A percentile compares a stretch with the other conserved stretches of the same genome.
phyloP scores from a whole-genome alignment of 2,329 filamentous ascomycete genomes.

The Bipolaris victoriae region DNA sequence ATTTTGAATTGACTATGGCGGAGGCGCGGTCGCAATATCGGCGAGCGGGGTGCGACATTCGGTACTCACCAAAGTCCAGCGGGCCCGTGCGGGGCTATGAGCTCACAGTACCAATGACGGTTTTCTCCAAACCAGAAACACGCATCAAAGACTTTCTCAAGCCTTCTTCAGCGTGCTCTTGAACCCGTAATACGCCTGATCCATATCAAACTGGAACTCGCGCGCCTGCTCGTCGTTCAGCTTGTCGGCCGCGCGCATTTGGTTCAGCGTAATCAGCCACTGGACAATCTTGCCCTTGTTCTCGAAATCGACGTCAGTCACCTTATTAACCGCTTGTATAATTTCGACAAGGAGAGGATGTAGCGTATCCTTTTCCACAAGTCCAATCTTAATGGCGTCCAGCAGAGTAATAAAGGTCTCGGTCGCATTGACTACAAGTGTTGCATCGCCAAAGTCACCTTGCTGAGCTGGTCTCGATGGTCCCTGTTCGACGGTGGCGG shows the following conservation, averaged over 20 bases:
- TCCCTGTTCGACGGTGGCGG: conserved; percentile 73
- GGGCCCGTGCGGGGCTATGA: conserved; percentile 22
- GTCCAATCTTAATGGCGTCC: conserved; percentile 88
- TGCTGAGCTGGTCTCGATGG: conserved; percentile 53
- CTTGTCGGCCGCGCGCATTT: conserved; percentile 96
- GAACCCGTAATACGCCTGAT: conserved; percentile 92
- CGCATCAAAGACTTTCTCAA: conserved; percentile 20
- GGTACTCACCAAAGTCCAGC: conserved; percentile 19
- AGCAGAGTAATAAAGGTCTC: conserved; percentile 99
- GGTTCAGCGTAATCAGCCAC: conserved; percentile 96
- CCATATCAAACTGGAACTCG: conserved; percentile 91
- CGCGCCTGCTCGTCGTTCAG: conserved; percentile 84
- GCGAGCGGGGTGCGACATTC: conserved; percentile 15
- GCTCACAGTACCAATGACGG: conserved; percentile 1
- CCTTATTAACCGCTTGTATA: conserved; percentile 96
- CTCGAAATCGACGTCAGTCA: conserved; percentile 94
- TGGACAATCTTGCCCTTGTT: conserved; percentile 96
- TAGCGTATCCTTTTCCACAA: conserved; percentile 94
- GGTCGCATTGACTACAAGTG: conserved; percentile 84
- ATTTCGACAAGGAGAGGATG: conserved; percentile 94
- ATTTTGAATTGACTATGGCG: conserved; percentile 22
- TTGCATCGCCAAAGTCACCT: conserved; percentile 58
- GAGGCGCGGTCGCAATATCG: conserved; percentile 12
- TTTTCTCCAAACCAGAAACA: background rate
- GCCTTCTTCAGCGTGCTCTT: conserved; percentile 70